A percentile compares a stretch with the other conserved stretches of the same genome.
Evolutionary conservation across 2,329 filamentous ascomycete species (phyloP).

Genomic region (Clarireedia monteithiana): DNA sequence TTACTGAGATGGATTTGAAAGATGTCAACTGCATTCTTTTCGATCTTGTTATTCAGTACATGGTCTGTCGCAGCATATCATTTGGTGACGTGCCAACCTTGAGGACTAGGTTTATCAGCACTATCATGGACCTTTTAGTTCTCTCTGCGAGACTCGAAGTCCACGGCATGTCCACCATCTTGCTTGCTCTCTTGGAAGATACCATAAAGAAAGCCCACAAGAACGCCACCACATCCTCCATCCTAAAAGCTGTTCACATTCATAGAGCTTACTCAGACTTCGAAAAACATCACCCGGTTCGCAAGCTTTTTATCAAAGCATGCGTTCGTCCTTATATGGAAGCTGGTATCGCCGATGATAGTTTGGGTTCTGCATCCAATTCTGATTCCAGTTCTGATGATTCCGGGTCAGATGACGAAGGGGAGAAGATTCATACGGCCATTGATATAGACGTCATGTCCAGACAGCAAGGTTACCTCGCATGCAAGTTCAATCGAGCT

Average conservation of each 20-base stretch:
- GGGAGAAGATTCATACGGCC: not conserved
- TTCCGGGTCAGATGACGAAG: not conserved
- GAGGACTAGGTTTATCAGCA: not conserved
- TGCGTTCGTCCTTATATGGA: not conserved
- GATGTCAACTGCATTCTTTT: conserved; percentile 1
- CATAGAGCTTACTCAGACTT: not conserved
- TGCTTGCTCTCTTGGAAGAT: not conserved
- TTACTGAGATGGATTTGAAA: not conserved
- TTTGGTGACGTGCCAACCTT: not conserved
- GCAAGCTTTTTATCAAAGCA: conserved; percentile 8
- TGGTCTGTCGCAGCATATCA: not conserved
- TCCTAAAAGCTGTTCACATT: conserved; percentile 4
- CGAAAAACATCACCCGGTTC: not conserved
- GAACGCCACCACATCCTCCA: not conserved
- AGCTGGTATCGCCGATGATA: not conserved
- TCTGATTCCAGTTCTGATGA: not conserved
- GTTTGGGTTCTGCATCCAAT: not conserved
- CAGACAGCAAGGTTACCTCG: not conserved
- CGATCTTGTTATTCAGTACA: conserved; percentile 7
- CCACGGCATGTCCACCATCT: not conserved
- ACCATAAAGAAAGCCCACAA: conserved; percentile 5
- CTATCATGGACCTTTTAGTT: not conserved
- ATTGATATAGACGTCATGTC: not conserved
- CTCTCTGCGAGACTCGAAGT: not conserved
- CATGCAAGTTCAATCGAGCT: not conserved